Conservation (phyloP, 371 early-diverging fungal species). For the Entomophthora muscae region DNA sequence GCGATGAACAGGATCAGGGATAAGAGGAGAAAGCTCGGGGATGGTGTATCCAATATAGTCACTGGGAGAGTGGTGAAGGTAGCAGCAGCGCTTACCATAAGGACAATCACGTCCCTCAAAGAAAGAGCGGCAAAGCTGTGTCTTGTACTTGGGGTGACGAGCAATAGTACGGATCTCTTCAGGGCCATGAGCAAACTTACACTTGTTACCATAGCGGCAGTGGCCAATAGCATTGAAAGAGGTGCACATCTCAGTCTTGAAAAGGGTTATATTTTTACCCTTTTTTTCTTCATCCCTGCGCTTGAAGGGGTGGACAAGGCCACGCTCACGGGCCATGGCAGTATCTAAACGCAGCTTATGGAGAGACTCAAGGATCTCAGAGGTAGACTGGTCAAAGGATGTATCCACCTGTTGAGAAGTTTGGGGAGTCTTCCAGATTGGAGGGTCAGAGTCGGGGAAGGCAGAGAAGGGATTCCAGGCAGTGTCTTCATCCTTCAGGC, state of each 20-base stretch:
- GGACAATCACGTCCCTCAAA: conserved; percentile 68
- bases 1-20: not conserved
- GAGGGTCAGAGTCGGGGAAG: not conserved
- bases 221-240: conserved; percentile 70
- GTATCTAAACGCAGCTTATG: not conserved
- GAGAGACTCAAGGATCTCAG: not conserved
- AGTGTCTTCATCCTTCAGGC: not conserved
- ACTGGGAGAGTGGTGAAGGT: conserved; percentile 46
- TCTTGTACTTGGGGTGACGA: conserved; percentile 91
- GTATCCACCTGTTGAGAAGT: not conserved
- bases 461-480: not conserved
- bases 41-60: not conserved
- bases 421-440: not conserved
- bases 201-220: conserved; percentile 88
- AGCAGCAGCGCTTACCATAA: conserved; percentile 90
- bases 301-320: not conserved
- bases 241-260: conserved; percentile 94
- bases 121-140: conserved; percentile 74
- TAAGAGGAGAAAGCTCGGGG: not conserved
- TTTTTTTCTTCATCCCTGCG: not conserved
- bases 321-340: not conserved
- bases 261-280: conserved; percentile 26
- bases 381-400: not conserved
- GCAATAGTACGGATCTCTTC: conserved; percentile 61
- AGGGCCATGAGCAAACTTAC: conserved; percentile 88